Base-by-base conservation (phyloP, 768 basidiomycete genomes). In the Amanita rimosa region DNA sequence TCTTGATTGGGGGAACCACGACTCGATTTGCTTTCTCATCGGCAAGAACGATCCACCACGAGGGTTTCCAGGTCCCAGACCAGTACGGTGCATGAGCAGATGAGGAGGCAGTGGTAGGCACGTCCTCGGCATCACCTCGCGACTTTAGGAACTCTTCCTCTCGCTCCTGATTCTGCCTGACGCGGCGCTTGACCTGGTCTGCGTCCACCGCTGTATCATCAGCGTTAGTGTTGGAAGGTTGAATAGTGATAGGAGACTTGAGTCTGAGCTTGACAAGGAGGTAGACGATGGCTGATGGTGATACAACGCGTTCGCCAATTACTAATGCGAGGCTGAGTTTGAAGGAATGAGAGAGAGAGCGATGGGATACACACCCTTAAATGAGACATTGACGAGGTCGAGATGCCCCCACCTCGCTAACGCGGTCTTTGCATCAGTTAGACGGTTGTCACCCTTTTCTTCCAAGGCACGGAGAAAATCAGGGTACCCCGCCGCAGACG, bases 71-170 rank as follows among this genome's bases (percentile, higher is more conserved):
- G 57, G 94, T 92, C 52, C 74, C 78, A 49, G 95, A 92, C 92
- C 92, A 98, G 58, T 78, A 75, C 4, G 95, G 95, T 6, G 94
- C 89, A 61, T 99, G 94, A n/a, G 85, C 92, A 45, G 67, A 67
- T 8, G 66, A 55, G 44, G 63, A 54, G n/a, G 58, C 59, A 22
- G 67, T 67, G n/a, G 69, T 63, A 10, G 24, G 9, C 21, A 26
- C 38, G 19, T 83, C 80, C 55, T 89, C 88, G 0, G 74, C 69
- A 3, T 85, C 82, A 27, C 72, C 72, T 17, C 78, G 71, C 27
- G 75, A 73, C 16, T 64, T 67, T 40, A 94, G 69, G 64, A 93
- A 89, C 52, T 79, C 73, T 41, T 83, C 74, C 44, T 90, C 85
- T 50, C 75, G 76, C 52, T 79, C 76, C 27, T 79, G 79, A 44